These are phyloP conservation scores for Leccinum subgranulosum DNA, from an alignment of 768 basidiomycete species.

Conservation along the genomic window DNA sequence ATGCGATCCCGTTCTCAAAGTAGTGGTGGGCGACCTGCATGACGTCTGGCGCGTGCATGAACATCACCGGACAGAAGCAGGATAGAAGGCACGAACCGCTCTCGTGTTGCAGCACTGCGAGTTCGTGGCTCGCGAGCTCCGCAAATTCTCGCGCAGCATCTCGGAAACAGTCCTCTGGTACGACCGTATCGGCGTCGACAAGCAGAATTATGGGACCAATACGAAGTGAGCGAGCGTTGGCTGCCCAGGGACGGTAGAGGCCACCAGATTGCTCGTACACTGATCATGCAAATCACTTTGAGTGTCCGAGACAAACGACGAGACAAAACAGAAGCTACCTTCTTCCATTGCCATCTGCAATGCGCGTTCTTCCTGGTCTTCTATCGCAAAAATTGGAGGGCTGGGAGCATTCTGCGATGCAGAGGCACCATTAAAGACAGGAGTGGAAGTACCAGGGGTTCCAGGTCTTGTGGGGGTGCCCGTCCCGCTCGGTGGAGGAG, in stretches of 20 bases:
- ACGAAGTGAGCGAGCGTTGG: slow-evolving; percentile 70
- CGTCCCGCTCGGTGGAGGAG: slow-evolving; percentile 16
- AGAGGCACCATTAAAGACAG: slow-evolving; percentile 1
- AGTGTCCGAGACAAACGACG: slow-evolving; percentile 36
- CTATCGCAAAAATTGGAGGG: slow-evolving; percentile 21
- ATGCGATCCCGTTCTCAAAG: slow-evolving; percentile 88
- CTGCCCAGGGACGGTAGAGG: slow-evolving; percentile 69
- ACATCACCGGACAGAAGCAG: neutral
- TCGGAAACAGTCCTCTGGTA: slow-evolving; percentile 87
- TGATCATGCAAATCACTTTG: slow-evolving; percentile 34
- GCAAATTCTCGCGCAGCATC: slow-evolving; percentile 85
- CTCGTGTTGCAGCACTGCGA: slow-evolving; percentile 89
- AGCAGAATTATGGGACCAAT: slow-evolving; percentile 78
- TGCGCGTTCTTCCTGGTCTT: slow-evolving; percentile 47
- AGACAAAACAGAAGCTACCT: slow-evolving; percentile 34
- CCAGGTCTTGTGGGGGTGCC: slow-evolving; percentile 27
- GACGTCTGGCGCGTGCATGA: slow-evolving; percentile 50
- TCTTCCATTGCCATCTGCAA: slow-evolving; percentile 51
- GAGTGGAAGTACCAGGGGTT: slow-evolving; percentile 19
- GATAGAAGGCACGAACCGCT: slow-evolving; percentile 55
- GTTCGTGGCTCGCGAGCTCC: slow-evolving; percentile 57
- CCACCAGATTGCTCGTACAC: slow-evolving; percentile 52
- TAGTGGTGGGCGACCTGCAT: slow-evolving; percentile 90
- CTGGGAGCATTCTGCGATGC: slow-evolving; percentile 8
- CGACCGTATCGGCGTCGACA: slow-evolving; percentile 86